Base-by-base conservation (phyloP, 2,329 filamentous ascomycete species). In the Pseudogymnoascus destructans region DNA sequence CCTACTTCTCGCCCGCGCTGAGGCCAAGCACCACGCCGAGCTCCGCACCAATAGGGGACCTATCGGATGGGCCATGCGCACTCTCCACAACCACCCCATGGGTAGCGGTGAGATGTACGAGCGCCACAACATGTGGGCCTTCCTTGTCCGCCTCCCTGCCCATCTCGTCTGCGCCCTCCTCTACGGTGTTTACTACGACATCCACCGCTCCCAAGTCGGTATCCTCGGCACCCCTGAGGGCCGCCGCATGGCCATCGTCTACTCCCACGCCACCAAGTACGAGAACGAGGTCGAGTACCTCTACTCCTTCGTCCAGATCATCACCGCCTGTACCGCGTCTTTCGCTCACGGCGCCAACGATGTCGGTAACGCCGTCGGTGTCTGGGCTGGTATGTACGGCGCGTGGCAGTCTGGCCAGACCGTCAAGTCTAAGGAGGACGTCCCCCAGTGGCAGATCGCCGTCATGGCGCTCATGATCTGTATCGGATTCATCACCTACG, bases 1-100 rank as follows among this genome's bases (percentile, higher is more conserved):
- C 70, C 74, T 84, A 62, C 75, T 87, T 58, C 68, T 84, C 58
- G 76, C 73, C 3, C 71, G 81, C 59, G 80, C 77, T 6, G 74
- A 83, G 59, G 76, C 75, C 17, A 76, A 73, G 49, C 77, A 85
- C 65, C 80, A 86, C 68, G 79, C 79, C 19, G 80, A 80, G 65
- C 81, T 92, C 58, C 73, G 79, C 59, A 74, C 79, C 70, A 77
- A 76, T 59, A 73, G 73, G 1, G 85, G 87, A 23, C 86, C 85
- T 56, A 76, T 92, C n/a, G 87, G 83, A 65, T 91, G 87, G 87
- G 88, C 85, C 35, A 87, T 92, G 84, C 85, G 87, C 64, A 80
- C 77, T 56, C 82, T 91, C 17, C 85, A 81, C 68, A 76, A 86
- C 66, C 87, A 90, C 75, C 85, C 81, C 54, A 79, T 89, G 72